A percentile compares a stretch with the other conserved stretches of the same genome.
phyloP scores from a whole-genome alignment of 495 filamentous ascomycete species.

The Echria macrotheca region DNA sequence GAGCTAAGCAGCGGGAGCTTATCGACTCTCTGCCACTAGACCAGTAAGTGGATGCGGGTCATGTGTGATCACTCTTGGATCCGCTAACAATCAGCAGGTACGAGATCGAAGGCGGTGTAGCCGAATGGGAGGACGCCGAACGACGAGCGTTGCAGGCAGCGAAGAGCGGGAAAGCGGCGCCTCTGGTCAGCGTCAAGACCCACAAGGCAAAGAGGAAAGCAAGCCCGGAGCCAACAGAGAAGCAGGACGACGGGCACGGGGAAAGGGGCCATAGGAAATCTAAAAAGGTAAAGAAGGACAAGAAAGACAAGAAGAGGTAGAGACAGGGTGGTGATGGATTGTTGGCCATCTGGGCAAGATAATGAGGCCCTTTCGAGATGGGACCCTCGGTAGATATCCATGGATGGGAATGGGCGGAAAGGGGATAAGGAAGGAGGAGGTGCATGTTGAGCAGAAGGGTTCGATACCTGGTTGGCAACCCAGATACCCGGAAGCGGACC shows the following conservation, averaged over 20 bases:
- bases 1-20: slow-evolving; percentile 69
- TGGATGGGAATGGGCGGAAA: no score
- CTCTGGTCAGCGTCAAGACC: slow-evolving; percentile 79
- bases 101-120: slow-evolving; percentile 65
- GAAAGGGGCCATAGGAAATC: slow-evolving; percentile 42
- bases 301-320: slow-evolving; percentile 20
- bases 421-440: no score
- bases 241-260: slow-evolving; percentile 55
- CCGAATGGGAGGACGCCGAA: slow-evolving; percentile 80
- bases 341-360: no score
- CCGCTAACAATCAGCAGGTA: no score
- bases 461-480: no score
- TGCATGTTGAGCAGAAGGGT: no score
- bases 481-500: no score
- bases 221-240: slow-evolving; percentile 56
- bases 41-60: no score
- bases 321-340: no score
- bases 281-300: slow-evolving; percentile 54
- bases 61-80: no score
- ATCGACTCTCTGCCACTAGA: slow-evolving; percentile 87
- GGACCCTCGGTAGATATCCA: no score
- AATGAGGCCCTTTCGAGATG: no score
- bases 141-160: slow-evolving; percentile 58
- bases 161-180: slow-evolving; percentile 52
- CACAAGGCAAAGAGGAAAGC: slow-evolving; percentile 76